Percentiles rank a stretch among this genome's conserved stretches.
These are phyloP conservation scores for Porodaedalea pini DNA, from an alignment of 1,284 basidiomycete species.

Conservation along the genomic window DNA sequence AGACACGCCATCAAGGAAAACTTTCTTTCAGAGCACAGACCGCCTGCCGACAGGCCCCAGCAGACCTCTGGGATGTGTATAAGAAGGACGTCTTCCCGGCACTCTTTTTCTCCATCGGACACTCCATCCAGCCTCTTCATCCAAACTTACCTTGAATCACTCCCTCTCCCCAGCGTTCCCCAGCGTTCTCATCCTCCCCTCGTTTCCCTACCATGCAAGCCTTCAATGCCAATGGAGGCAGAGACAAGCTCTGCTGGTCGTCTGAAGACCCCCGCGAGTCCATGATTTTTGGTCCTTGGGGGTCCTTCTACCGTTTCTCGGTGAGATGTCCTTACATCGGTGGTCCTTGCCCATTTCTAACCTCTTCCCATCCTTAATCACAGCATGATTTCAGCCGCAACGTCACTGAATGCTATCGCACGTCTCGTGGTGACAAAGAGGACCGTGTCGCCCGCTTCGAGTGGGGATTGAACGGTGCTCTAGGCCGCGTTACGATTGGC, in stretches of 20 bases:
- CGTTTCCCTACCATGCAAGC: conserved; percentile 26
- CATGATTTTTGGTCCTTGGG: conserved; percentile 74
- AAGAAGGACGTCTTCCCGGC: conserved; percentile 8
- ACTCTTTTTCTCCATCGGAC: conserved; percentile 24
- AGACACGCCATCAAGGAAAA: conserved; percentile 16
- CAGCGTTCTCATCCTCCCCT: conserved; percentile 21
- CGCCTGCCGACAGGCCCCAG: neutral
- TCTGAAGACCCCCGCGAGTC: conserved; percentile 80
- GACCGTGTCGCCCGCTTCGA: conserved; percentile 82
- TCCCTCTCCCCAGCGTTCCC: conserved; percentile 23
- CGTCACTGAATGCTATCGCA: conserved; percentile 70
- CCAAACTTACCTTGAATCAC: conserved; percentile 22
- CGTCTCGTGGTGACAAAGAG: conserved; percentile 75
- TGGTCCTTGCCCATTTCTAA: conserved; percentile 20
- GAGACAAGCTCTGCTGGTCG: conserved; percentile 79
- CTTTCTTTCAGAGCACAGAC: conserved; percentile 1
- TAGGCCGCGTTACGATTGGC: conserved; percentile 77
- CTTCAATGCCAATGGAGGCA: conserved; percentile 49
- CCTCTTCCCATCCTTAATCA: conserved; percentile 25
- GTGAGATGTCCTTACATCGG: conserved; percentile 36
- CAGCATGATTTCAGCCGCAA: conserved; percentile 62
- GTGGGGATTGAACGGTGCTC: conserved; percentile 73
- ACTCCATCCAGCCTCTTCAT: conserved; percentile 28
- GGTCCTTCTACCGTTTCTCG: conserved; percentile 76
- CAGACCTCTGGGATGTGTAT: conserved; percentile 10